Conservation (phyloP, 768 basidiomycete genomes). For the Ramaria rubella region DNA sequence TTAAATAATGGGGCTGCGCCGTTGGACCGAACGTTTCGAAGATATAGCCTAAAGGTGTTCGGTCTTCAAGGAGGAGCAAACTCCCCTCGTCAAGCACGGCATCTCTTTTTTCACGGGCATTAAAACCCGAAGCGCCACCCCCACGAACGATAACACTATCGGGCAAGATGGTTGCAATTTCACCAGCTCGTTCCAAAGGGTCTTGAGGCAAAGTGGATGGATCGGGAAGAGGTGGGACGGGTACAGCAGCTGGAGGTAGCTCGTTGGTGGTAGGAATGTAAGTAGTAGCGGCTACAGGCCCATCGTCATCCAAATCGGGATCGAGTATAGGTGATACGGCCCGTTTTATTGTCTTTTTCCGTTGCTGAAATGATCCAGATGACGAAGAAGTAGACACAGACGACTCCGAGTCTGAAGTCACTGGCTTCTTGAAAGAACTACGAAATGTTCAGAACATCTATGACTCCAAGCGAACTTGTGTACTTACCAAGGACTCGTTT, state of each 20-base stretch:
- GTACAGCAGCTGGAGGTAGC: constrained; percentile 38
- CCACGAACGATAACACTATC: constrained; percentile 72
- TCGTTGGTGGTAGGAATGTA: constrained; percentile 56
- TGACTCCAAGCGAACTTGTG: constrained; percentile 27
- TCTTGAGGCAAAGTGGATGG: constrained; percentile 50
- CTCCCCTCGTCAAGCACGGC: constrained; percentile 80
- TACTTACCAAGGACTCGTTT: constrained; percentile 22
- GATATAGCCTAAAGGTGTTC: constrained; percentile 86
- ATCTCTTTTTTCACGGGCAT: constrained; percentile 37
- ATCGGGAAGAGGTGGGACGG: constrained; percentile 59
- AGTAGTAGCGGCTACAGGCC: constrained; percentile 39
- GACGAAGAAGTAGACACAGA: background rate
- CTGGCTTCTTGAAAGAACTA: background rate
- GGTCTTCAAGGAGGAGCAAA: constrained; percentile 82
- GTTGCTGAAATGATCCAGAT: background rate
- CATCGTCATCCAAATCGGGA: constrained; percentile 29
- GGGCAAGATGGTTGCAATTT: constrained; percentile 68
- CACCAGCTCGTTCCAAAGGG: constrained; percentile 65
- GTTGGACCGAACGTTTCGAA: constrained; percentile 97
- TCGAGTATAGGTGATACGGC: constrained; percentile 35
- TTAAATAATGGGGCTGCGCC: constrained; percentile 78
- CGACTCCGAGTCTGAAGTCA: constrained; percentile 2
- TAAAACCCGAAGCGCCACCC: constrained; percentile 34
- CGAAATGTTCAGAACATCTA: constrained; percentile 12
- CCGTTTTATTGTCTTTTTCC: background rate